Evolutionary conservation across 225 moss, liverwort and hornwort genomes (phyloP).

Genomic region (Pseudisothecium myosuroides): DNA sequence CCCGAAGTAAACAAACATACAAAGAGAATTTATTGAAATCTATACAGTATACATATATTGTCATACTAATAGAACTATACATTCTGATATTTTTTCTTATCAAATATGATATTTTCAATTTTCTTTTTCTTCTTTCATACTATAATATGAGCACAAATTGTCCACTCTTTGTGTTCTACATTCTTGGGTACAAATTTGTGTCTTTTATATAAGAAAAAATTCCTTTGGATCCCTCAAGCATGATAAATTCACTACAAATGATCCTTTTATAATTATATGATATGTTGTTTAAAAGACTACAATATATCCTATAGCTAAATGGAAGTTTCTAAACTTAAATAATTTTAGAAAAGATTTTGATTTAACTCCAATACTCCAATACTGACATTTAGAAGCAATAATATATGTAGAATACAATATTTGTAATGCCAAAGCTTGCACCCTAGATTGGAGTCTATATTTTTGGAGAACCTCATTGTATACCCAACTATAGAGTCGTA

Average conservation of each 20-base stretch:
- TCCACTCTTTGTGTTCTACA: not conserved
- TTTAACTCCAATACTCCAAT: not conserved
- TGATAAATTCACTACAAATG: not conserved
- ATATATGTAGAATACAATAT: not conserved
- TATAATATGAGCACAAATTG: not conserved
- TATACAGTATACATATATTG: not conserved
- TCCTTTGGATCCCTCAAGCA: not conserved
- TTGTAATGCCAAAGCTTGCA: not conserved
- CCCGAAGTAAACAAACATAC: not conserved
- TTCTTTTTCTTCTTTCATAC: not conserved
- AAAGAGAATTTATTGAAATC: not conserved
- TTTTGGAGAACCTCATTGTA: not conserved
- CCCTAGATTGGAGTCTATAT: not conserved
- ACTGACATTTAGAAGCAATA: too few species aligned
- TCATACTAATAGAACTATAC: not conserved
- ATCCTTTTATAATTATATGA: rapidly evolving
- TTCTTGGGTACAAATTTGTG: not conserved
- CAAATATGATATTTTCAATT: not conserved
- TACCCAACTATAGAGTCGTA: not conserved
- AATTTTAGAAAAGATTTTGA: rapidly evolving
- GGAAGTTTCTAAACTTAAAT: not conserved
- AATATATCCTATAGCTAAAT: rapidly evolving
- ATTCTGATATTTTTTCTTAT: not conserved
- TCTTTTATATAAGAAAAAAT: not conserved
- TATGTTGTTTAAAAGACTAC: too few species aligned